Evolutionary conservation across 805 yeast species (phyloP).

Genomic region (Yarrowia sp.): DNA sequence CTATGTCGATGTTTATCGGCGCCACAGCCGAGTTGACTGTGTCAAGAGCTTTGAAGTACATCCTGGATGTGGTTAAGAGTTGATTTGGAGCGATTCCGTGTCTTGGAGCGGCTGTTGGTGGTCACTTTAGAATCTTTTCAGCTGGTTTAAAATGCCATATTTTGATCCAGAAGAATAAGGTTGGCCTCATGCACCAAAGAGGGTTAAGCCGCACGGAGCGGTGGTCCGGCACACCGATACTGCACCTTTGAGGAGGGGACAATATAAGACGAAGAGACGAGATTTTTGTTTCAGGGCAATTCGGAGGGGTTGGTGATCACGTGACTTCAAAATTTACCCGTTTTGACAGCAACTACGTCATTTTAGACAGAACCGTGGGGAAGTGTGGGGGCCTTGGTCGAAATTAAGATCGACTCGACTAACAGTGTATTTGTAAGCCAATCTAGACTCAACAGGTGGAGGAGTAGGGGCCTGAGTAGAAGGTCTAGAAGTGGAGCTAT

Average conservation of each 20-base stretch:
- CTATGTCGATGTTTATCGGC: conserved; percentile 8
- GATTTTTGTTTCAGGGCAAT: background rate
- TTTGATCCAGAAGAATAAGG: background rate
- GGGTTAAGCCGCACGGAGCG: conserved; percentile 27
- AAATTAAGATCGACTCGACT: no score
- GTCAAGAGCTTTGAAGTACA: conserved; percentile 9
- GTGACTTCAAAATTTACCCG: no score
- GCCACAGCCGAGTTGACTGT: conserved; percentile 7
- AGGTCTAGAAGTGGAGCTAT: no score
- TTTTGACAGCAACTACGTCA: no score
- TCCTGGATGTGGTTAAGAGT: background rate
- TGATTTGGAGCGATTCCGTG: background rate
- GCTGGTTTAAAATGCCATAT: background rate
- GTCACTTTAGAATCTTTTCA: background rate
- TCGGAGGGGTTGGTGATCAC: background rate
- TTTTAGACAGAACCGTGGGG: no score
- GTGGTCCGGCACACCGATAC: conserved; percentile 23
- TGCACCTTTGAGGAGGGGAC: background rate
- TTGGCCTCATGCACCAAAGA: conserved; percentile 7
- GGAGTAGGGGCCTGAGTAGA: no score
- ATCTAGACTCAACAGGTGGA: no score
- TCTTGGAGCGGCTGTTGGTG: background rate
- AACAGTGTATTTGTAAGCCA: no score
- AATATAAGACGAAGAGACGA: no score
- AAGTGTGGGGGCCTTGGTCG: no score